Conservation (phyloP, 1,284 basidiomycete genomes). For the Pseudozyma hubeiensis region DNA sequence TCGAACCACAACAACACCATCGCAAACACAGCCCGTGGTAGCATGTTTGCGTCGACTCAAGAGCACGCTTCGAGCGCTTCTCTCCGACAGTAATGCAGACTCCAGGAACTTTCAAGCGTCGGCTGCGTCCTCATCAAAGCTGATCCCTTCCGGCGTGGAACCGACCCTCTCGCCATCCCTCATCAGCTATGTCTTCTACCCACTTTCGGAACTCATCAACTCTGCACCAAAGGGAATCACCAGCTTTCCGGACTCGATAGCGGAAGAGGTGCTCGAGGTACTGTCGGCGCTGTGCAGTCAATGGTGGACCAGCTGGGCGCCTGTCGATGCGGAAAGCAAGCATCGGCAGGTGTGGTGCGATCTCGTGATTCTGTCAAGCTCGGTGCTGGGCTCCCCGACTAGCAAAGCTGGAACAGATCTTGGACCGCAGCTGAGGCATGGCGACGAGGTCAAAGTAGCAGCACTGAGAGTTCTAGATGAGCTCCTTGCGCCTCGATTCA, state of each 20-base stretch:
- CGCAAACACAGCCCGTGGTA: slow-evolving; percentile 13
- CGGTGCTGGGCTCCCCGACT: slow-evolving; percentile 25
- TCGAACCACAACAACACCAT: neutral
- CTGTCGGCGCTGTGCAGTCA: slow-evolving; percentile 47
- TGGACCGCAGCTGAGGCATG: neutral
- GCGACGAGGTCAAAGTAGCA: slow-evolving; percentile 47
- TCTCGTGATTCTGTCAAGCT: slow-evolving; percentile 55
- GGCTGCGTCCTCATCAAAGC: slow-evolving; percentile 7
- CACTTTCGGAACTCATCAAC: slow-evolving; percentile 60
- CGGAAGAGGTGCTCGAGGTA: slow-evolving; percentile 34
- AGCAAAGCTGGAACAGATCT: neutral
- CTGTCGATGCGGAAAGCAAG: slow-evolving; percentile 2
- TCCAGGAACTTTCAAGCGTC: neutral
- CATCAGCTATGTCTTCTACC: slow-evolving; percentile 64
- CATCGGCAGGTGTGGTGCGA: slow-evolving; percentile 63
- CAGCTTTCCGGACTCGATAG: slow-evolving; percentile 47
- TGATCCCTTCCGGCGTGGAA: neutral
- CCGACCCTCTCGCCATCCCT: slow-evolving; percentile 38
- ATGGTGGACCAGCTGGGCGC: slow-evolving; percentile 59
- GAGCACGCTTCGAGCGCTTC: slow-evolving; percentile 5
- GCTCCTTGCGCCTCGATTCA: slow-evolving; percentile 46
- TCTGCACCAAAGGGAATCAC: slow-evolving; percentile 30
- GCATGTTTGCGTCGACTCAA: slow-evolving; percentile 25
- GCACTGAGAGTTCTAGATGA: slow-evolving; percentile 40
- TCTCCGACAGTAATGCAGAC: neutral